Base-by-base conservation (phyloP, 2,329 filamentous ascomycete species). In the Atkinsonella texensis region DNA sequence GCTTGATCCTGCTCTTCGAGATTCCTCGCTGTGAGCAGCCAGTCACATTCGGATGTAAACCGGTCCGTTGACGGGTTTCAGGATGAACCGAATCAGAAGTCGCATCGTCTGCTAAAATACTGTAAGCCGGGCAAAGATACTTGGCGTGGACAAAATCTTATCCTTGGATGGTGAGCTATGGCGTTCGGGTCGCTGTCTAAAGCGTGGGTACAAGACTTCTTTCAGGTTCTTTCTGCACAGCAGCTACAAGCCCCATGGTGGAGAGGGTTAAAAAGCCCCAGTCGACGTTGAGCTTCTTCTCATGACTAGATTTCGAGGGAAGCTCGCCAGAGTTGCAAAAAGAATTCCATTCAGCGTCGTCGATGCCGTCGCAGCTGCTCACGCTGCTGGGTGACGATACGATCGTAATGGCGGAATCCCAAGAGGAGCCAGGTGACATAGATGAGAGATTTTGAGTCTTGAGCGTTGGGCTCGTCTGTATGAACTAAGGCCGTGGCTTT, bases 371-470 rank as follows among this genome's bases (percentile, higher is more conserved):
- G 46, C 46, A 48, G 46, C 20, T 42, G 23, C 47, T 49, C 15
- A 49, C 20, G 39, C 38, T 49, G 38, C 47, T 33, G 5, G 43
- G 43, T 46, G 20, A 46, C 8, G 43, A 46, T 46, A n/a, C 43
- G 5, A 46, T 46, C 23, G 47, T 49, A 10, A 42, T 49, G 3
- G 39, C 38, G 12, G 38, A 49, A 18, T 49, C 23, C 47, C 20
- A 49, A 35, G 47, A 49, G 15, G 39, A 42, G 13, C 38, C 47
- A 49, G 38, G 47, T 42, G 47, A 49, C 47, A 42, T 18, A 49
- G 38, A 18, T 23, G 15, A 20, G 39, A 42, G 39, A 49, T 43
- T 42, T 49, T 49, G 39, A 42, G 47, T 31, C 47, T 18, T 42
- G 18, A 49, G 47, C 39, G 18, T 49, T 43, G 38, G 39, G 39